Evolutionary conservation across 257 asterid genomes (phyloP).

Genomic region (Solanum paucissectum): DNA sequence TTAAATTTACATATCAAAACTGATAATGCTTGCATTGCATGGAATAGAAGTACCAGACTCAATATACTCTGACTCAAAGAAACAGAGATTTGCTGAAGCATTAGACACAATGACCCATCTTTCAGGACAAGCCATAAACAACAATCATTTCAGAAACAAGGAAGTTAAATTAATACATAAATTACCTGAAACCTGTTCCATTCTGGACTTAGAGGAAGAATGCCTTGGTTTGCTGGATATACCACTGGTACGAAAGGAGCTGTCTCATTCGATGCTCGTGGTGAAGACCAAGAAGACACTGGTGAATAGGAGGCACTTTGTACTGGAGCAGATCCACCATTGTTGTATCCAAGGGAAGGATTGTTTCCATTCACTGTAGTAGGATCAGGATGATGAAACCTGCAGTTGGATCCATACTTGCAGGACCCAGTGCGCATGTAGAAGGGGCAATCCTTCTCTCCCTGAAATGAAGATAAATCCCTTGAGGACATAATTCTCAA

Average conservation of each 20-base stretch:
- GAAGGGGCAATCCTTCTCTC: constrained; percentile 73
- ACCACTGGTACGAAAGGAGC: constrained; percentile 33
- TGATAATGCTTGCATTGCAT: not conserved
- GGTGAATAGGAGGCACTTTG: constrained; percentile 40
- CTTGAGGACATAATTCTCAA: constrained; percentile 2
- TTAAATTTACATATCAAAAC: not conserved
- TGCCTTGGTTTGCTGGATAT: constrained; percentile 38
- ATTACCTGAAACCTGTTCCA: constrained; percentile 77
- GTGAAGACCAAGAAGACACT: constrained; percentile 58
- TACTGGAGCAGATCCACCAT: constrained; percentile 21
- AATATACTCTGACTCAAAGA: not conserved
- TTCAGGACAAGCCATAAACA: not conserved
- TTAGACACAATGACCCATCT: not conserved
- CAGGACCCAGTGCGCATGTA: constrained; percentile 92
- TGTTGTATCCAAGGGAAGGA: not conserved
- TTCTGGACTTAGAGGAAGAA: constrained; percentile 37
- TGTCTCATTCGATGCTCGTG: constrained; percentile 31
- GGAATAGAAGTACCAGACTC: not conserved
- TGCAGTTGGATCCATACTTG: constrained; percentile 69
- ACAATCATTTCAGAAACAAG: not conserved
- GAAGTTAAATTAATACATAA: not conserved
- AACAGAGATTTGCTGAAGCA: not conserved
- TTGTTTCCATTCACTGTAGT: constrained; percentile 12
- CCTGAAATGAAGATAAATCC: constrained; percentile 28
- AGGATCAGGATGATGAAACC: constrained; percentile 91